Base-by-base conservation (phyloP, 148 eudicot genomes). In the Agrostemma githago region DNA sequence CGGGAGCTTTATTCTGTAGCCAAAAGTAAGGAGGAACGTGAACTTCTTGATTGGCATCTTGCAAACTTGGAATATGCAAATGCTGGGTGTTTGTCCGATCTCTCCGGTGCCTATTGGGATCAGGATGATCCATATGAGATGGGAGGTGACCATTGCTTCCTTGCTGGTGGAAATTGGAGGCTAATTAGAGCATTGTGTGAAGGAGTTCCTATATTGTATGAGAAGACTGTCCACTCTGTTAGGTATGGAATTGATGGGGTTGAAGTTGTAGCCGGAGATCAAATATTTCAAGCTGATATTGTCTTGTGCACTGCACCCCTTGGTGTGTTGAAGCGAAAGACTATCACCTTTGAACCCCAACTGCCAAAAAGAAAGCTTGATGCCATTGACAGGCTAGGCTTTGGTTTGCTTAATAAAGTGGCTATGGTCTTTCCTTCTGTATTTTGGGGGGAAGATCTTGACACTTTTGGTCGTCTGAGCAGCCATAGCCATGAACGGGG, bases 61-160 rank as follows among this genome's bases (percentile, higher is more conserved):
- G 97, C 98, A 17, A 93, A 93, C 73, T 82, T 93, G 83, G 98
- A 93, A 86, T 93, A 89, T 83, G 96, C 97, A 43, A 93, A 93
- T 83, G 98, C 97, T n/a, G 97, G 98, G 70, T 89, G 91, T 81
- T 85, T 93, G 40, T 89, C 91, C 2, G 80, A 89, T 74, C 95
- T 93, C 71, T 93, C 98, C 26, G 98, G 92, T 72, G 84, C 95
- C 10, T 88, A 93, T 78, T 93, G 97, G 98, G 97, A 91, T 84
- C 98, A 93, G 74, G 98, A 91, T 74, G 98, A 93, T 83, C 97
- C 98, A 40, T 93, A 91, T 78, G 98, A 93, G 81, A 93, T 93
- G 98, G 92, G 92, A 46, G 98, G 98, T 20, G 98, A 93, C 79
- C 98, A 93, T 78, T 93, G 97, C 84, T 89, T 93, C 83, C 97